These are phyloP conservation scores for Echeveria elegans DNA, from an alignment of 164 flowering plant genomes.

Conservation along the genomic window DNA sequence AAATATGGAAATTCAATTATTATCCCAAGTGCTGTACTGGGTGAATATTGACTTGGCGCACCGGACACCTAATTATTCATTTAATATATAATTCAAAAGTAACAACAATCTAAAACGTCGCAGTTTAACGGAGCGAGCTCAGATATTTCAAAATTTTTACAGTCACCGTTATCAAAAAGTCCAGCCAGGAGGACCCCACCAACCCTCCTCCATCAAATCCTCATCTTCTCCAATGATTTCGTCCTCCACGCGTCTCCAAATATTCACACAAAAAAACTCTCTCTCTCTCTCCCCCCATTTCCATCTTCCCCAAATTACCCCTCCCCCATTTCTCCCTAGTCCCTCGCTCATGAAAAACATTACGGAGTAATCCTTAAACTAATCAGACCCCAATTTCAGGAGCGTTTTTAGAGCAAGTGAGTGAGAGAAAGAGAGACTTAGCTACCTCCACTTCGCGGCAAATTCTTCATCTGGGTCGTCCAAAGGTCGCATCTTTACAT, in stretches of 20 bases:
- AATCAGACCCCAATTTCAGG: neutral
- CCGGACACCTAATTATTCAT: too few relatives aligned
- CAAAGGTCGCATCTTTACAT: neutral
- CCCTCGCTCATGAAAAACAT: neutral
- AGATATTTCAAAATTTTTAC: neutral
- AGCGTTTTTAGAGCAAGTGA: neutral
- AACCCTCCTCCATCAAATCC: neutral
- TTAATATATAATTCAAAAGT: too few relatives aligned
- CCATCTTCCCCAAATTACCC: neutral
- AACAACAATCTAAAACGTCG: neutral
- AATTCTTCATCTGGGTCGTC: neutral
- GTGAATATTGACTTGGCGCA: too few relatives aligned
- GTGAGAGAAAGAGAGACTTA: neutral
- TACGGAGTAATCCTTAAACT: neutral
- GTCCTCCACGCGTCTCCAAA: neutral
- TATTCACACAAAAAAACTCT: neutral
- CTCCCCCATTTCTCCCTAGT: neutral
- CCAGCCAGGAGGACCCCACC: neutral
- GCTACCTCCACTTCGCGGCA: neutral
- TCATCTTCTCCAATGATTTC: conserved; percentile 1
- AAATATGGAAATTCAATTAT: too few relatives aligned
- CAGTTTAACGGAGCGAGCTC: neutral
- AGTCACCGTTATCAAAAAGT: neutral
- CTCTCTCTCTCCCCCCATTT: too few relatives aligned
- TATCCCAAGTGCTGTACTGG: too few relatives aligned